Base-by-base conservation (phyloP, 352 stramenopile genomes). In the Pythium volutum region DNA sequence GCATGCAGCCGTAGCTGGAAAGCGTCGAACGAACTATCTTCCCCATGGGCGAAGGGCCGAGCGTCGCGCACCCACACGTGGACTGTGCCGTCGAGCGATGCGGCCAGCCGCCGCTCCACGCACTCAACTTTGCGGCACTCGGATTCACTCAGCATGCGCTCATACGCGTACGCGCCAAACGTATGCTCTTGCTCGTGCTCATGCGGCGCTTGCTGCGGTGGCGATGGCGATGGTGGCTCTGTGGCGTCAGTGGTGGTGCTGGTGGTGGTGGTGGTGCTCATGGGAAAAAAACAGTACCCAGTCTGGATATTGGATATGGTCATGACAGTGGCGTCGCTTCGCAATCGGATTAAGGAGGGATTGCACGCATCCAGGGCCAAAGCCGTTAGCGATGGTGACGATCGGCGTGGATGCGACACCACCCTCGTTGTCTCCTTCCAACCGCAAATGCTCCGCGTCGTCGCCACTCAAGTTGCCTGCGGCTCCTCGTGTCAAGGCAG, bases 1-100 rank as follows among this genome's bases (percentile, higher is more conserved):
- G 58, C 59, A 33, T 79, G 66, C 15, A 87, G 55, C 7, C 73
- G 73, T 45, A 89, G 62, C 1, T 62, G 66, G 43, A 87, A 77
- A 2, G 56, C 8, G 2, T 68, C 78, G 56, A 89, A 46, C 10
- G 57, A n/a, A 38, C 77, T 84, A 0, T 81, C 73, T 23, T 67
- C 46, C 20, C 71, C 76, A 23, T 87, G 76, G 7, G 64, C 70
- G 36, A 86, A 87, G 2, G 68, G 55, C 7, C 78, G 67, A 10
- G 81, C 78, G 43, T 90, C 81, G 8, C 67, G 75, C 1, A 90
- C 74, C 81, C 78, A 90, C 4, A 90, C 48, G 45, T 83, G 75
- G 33, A 86, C 63, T n/a, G 76, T 49, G 7, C 62, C 55, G 26
- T 78, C 70, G 20, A 89, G 57, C 7, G 55, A 55, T 4, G 34